phyloP scores from a whole-genome alignment of 495 filamentous ascomycete genomes.

The Rusavskia elegans region DNA sequence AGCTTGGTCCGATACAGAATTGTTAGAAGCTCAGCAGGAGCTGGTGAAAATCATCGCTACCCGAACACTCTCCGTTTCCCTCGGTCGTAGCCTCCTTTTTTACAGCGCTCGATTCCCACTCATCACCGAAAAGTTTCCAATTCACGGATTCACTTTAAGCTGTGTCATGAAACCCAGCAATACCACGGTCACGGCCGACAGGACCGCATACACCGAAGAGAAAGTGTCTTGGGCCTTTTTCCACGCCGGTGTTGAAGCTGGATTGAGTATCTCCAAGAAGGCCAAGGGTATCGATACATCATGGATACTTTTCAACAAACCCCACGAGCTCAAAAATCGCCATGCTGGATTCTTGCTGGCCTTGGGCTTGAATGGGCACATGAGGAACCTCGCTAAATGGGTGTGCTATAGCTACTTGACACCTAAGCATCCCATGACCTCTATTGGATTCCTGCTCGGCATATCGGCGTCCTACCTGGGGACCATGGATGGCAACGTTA shows the following conservation, averaged over 20 bases:
- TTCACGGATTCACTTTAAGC: slow-evolving; percentile 72
- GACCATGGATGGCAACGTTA: slow-evolving; percentile 91
- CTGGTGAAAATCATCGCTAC: slow-evolving; percentile 70
- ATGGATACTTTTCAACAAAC: slow-evolving; percentile 98
- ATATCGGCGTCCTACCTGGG: slow-evolving; percentile 86
- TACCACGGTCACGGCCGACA: slow-evolving; percentile 76
- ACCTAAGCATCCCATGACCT: slow-evolving; percentile 97
- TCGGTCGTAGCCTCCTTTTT: slow-evolving; percentile 68
- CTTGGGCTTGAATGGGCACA: slow-evolving; percentile 86
- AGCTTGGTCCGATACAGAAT: slow-evolving; percentile 66
- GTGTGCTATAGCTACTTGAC: slow-evolving; percentile 97
- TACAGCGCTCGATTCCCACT: slow-evolving; percentile 73
- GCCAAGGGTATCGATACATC: slow-evolving; percentile 93
- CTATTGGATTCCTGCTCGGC: slow-evolving; percentile 83
- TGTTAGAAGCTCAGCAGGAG: slow-evolving; percentile 88
- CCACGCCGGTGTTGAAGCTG: slow-evolving; percentile 82
- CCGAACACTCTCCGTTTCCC: slow-evolving; percentile 72
- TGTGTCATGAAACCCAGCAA: slow-evolving; percentile 85
- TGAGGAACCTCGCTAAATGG: slow-evolving; percentile 90
- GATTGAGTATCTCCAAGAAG: slow-evolving; percentile 73
- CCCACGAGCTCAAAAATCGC: slow-evolving; percentile 74
- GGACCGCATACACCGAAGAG: slow-evolving; percentile 71
- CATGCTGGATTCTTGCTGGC: slow-evolving; percentile 89
- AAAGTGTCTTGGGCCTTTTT: slow-evolving; percentile 98
- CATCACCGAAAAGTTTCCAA: slow-evolving; percentile 75